Evolutionary conservation across 2,329 filamentous ascomycete genomes (phyloP).

Genomic region (Alternaria sp.): DNA sequence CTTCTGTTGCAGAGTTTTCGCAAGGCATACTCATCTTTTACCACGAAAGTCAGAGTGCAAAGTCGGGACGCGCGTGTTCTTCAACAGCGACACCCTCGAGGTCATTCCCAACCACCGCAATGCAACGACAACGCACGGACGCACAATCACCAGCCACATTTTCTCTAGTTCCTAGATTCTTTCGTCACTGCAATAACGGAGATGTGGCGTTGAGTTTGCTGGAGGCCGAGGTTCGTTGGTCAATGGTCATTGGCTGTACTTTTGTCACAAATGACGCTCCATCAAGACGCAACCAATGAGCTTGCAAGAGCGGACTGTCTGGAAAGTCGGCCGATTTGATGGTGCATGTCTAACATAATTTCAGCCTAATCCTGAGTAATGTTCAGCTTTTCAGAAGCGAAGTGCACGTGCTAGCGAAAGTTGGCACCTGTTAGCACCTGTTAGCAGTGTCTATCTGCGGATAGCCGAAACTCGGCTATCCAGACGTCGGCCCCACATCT

Average conservation of each 20-base stretch:
- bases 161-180: neutral
- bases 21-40: neutral
- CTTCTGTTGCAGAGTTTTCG: neutral
- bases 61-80: neutral
- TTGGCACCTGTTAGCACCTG: neutral
- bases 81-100: neutral
- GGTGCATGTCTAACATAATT: neutral
- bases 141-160: neutral
- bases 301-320: neutral
- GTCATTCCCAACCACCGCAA: neutral
- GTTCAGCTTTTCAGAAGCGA: neutral
- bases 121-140: neutral
- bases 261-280: neutral
- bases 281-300: neutral
- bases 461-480: constrained; percentile 2
- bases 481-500: neutral
- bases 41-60: neutral
- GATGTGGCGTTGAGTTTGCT: too few relatives aligned
- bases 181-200: neutral
- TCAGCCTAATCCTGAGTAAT: neutral
- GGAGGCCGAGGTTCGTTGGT: too few relatives aligned
- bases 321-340: neutral
- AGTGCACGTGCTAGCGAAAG: neutral
- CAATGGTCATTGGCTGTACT: too few relatives aligned
- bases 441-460: neutral